phyloP scores from a whole-genome alignment of 225 moss, liverwort and hornwort species.

The Polytrichum commune region DNA sequence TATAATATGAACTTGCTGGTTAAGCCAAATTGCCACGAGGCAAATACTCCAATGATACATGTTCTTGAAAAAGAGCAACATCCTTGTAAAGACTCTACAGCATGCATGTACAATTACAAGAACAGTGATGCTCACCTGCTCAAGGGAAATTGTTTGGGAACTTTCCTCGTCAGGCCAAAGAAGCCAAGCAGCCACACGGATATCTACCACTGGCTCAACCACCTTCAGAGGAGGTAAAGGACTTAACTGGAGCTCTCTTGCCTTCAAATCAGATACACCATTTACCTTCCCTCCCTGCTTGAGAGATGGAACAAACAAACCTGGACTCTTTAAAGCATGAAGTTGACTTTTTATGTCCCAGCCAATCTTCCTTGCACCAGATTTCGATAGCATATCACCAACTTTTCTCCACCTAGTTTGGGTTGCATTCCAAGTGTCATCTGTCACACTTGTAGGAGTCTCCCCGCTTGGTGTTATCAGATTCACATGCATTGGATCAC shows the following conservation, averaged over 20 bases:
- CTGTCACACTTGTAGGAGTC: constrained; percentile 7
- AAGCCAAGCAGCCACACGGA: constrained; percentile 86
- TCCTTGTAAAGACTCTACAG: not conserved
- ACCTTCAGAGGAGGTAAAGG: constrained; percentile 51
- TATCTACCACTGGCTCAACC: constrained; percentile 65
- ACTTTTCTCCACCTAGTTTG: constrained; percentile 65
- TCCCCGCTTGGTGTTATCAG: not conserved
- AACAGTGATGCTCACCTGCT: constrained; percentile 54
- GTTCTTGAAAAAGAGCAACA: not conserved
- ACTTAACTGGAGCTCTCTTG: constrained; percentile 28
- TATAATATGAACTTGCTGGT: too few species aligned
- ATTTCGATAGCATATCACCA: constrained; percentile 43
- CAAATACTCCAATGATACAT: not conserved
- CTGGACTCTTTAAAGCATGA: constrained; percentile 56
- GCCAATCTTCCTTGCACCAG: constrained; percentile 60
- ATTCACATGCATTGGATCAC: not conserved
- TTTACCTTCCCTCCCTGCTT: constrained; percentile 15
- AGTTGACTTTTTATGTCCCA: constrained; percentile 89
- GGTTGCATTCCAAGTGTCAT: constrained; percentile 20
- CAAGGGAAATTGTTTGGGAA: constrained; percentile 55
- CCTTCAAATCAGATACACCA: constrained; percentile 17
- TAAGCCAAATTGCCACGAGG: not conserved
- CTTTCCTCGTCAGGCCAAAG: constrained; percentile 99
- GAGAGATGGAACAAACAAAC: constrained; percentile 23
- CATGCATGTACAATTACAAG: not conserved